Percentiles rank a stretch among this genome's conserved stretches.
phyloP scores from a whole-genome alignment of 306 rosid genomes.

The Medicago ruthenica region DNA sequence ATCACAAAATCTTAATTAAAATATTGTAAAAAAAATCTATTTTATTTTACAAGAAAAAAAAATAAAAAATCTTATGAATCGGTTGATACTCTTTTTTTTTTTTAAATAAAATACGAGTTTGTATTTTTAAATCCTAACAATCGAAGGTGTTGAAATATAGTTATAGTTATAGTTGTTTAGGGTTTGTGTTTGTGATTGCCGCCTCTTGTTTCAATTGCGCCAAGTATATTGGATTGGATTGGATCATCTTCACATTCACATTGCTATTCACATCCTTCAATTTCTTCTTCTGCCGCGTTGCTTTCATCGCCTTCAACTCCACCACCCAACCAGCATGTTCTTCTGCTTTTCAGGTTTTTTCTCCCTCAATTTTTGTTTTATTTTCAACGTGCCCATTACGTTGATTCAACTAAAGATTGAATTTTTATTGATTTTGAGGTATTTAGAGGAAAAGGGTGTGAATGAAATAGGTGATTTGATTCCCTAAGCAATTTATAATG shows the following conservation, averaged over 20 bases:
- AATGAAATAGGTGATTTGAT: neutral
- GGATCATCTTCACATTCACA: neutral
- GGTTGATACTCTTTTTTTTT: too few relatives aligned
- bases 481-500: neutral
- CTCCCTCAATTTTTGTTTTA: neutral
- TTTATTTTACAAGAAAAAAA: too few relatives aligned
- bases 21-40: too few relatives aligned
- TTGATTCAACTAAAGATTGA: neutral
- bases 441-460: neutral
- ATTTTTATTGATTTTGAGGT: neutral
- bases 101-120: too few relatives aligned
- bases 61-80: too few relatives aligned
- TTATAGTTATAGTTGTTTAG: neutral
- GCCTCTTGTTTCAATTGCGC: neutral
- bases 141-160: neutral
- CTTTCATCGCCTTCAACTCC: neutral
- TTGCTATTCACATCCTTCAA: neutral
- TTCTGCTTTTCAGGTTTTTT: slow-evolving; percentile 43
- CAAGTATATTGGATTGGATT: neutral
- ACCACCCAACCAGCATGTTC: slow-evolving; percentile 37
- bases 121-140: too few relatives aligned
- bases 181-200: slow-evolving; percentile 16
- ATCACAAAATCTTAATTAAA: too few relatives aligned
- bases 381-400: neutral
- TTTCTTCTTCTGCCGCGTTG: neutral